A percentile compares a stretch with the other conserved stretches of the same genome.
Conservation (phyloP, 345 rosid genomes). For the Adansonia digitata region DNA sequence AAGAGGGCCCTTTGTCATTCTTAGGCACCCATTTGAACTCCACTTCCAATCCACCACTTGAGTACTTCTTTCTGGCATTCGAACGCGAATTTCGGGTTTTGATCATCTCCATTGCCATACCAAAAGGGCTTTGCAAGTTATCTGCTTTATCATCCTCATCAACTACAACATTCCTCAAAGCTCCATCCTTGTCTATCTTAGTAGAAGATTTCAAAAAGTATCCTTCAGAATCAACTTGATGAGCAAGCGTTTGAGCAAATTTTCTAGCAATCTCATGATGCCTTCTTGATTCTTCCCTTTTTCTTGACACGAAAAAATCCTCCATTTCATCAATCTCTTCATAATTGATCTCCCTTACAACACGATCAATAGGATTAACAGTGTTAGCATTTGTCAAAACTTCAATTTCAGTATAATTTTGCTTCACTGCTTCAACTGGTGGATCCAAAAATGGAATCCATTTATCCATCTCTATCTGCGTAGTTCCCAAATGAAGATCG, state of each 20-base stretch:
- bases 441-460: not conserved
- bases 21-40: constrained; percentile 24
- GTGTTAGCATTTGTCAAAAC: too few species aligned
- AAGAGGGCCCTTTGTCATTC: not conserved
- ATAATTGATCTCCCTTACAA: too few species aligned
- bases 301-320: not conserved
- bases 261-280: constrained; percentile 6
- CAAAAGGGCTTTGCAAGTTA: constrained; percentile 21
- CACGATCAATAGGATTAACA: not conserved
- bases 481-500: not conserved
- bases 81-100: constrained; percentile 16
- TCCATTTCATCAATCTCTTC: not conserved
- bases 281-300: not conserved
- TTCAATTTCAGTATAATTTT: not conserved
- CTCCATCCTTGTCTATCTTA: not conserved
- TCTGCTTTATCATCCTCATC: not conserved
- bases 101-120: constrained; percentile 26
- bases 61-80: not conserved
- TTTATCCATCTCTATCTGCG: not conserved
- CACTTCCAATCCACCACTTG: not conserved
- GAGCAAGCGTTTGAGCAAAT: constrained; percentile 14
- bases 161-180: not conserved
- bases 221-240: not conserved
- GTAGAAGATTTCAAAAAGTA: not conserved
- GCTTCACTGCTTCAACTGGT: not conserved